These are phyloP conservation scores for Ceratobasidium sp. DNA, from an alignment of 1,284 basidiomycete species.

Conservation along the genomic window DNA sequence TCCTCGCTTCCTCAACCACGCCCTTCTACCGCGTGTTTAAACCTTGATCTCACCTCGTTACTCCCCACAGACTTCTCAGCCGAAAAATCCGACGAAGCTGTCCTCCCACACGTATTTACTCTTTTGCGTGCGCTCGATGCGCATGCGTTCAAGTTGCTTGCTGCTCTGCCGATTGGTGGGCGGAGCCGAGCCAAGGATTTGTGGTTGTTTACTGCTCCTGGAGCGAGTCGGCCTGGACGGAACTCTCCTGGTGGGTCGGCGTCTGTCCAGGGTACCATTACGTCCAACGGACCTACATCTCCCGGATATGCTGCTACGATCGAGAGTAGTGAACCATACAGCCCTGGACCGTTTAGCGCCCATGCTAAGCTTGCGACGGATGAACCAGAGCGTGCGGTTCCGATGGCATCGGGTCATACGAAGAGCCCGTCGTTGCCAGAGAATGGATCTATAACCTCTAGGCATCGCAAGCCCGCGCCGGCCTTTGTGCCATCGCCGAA, in stretches of 20 bases:
- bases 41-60: not conserved
- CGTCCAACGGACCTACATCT: conserved; percentile 5
- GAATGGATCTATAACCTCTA: not conserved
- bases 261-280: not conserved
- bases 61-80: conserved; percentile 72
- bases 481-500: not conserved
- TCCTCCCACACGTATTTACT: conserved; percentile 75
- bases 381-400: conserved; percentile 8
- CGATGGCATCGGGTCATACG: conserved; percentile 11
- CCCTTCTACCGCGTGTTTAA: conserved; percentile 13
- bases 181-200: conserved; percentile 81
- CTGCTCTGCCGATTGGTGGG: conserved; percentile 57
- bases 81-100: conserved; percentile 68
- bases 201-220: conserved; percentile 71
- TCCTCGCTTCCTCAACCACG: conserved; percentile 41
- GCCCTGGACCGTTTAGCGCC: conserved; percentile 2
- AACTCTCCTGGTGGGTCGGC: conserved; percentile 3
- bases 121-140: conserved; percentile 76
- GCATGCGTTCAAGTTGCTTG: conserved; percentile 75
- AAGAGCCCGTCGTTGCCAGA: conserved; percentile 13
- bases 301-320: conserved; percentile 27
- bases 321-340: conserved; percentile 27
- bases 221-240: conserved; percentile 11
- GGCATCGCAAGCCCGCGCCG: conserved; percentile 25
- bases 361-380: conserved; percentile 35